Percentiles rank a stretch among this genome's conserved stretches.
phyloP scores from a whole-genome alignment of 129 eudicot genomes.

The Lactuca sativa region DNA sequence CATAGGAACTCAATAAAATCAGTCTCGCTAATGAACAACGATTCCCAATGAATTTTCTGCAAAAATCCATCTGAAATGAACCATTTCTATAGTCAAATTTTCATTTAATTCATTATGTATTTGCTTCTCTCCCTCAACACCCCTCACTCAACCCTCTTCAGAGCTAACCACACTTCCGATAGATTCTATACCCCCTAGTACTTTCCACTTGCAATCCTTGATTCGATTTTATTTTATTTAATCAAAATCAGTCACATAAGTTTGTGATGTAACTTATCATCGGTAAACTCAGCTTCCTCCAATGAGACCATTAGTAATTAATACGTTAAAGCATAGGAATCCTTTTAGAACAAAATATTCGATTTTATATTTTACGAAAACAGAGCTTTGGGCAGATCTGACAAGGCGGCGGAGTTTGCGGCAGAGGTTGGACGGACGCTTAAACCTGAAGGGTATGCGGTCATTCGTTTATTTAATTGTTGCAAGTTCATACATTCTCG shows the following conservation, averaged over 20 bases:
- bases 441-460: slow-evolving; percentile 82
- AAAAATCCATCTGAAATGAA: not conserved
- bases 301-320: slow-evolving; percentile 59
- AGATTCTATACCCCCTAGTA: slow-evolving; percentile 75
- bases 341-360: slow-evolving; percentile 46
- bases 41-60: slow-evolving; percentile 1
- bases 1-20: not conserved
- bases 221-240: not conserved
- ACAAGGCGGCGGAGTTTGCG: slow-evolving; percentile 37
- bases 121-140: not conserved
- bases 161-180: slow-evolving; percentile 93
- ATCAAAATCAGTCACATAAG: not conserved
- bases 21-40: not conserved
- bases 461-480: slow-evolving; percentile 64
- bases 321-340: slow-evolving; percentile 38
- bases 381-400: slow-evolving; percentile 47
- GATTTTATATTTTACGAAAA: slow-evolving; percentile 74
- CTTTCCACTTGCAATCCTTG: not conserved
- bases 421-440: slow-evolving; percentile 67
- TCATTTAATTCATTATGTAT: slow-evolving; percentile 11
- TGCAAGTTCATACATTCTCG: slow-evolving; percentile 58
- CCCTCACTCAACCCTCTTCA: slow-evolving; percentile 53
- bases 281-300: slow-evolving; percentile 53
- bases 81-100: slow-evolving; percentile 8
- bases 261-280: slow-evolving; percentile 42